Evolutionary conservation across 2,329 filamentous ascomycete species (phyloP).

Genomic region (Raffaelea deltoideospora): DNA sequence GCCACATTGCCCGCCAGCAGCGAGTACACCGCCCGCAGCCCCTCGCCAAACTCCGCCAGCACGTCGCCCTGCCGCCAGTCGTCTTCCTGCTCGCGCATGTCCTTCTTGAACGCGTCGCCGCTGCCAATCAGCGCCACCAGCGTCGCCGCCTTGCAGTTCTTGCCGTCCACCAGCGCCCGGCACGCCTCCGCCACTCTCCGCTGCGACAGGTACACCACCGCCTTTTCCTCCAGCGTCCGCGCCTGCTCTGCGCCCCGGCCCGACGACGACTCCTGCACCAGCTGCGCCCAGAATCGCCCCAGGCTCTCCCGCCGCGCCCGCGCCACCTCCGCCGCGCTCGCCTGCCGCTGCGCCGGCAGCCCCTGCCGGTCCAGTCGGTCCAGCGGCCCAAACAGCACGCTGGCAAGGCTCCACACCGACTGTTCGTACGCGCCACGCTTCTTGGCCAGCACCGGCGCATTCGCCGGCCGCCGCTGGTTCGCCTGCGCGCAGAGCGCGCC

Average conservation of each 20-base stretch:
- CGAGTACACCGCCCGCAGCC: constrained; percentile 78
- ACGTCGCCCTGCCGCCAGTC: constrained; percentile 75
- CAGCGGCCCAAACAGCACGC: constrained; percentile 70
- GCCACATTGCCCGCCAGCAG: constrained; percentile 79
- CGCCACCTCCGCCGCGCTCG: constrained; percentile 22
- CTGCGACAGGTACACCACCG: constrained; percentile 63
- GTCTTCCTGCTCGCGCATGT: constrained; percentile 66
- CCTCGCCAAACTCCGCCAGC: constrained; percentile 72
- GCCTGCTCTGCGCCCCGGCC: constrained; percentile 39
- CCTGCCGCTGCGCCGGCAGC: constrained; percentile 10
- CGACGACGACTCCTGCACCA: constrained; percentile 44
- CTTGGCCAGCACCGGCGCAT: constrained; percentile 19
- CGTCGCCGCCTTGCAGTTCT: constrained; percentile 39
- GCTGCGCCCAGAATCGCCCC: constrained; percentile 47
- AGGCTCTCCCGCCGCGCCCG: constrained; percentile 45
- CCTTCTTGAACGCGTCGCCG: constrained; percentile 51
- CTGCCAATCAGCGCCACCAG: constrained; percentile 56
- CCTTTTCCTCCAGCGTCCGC: constrained; percentile 62
- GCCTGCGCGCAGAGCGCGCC: constrained; percentile 28
- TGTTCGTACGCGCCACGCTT: constrained; percentile 41
- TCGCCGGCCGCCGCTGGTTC: constrained; percentile 14
- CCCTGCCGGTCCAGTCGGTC: too few relatives aligned
- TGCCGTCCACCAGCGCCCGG: constrained; percentile 57
- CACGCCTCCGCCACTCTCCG: constrained; percentile 74
- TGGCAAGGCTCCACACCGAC: constrained; percentile 71